These are phyloP conservation scores for Omphalea diandra DNA, from an alignment of 441 rosid genomes.

Conservation along the genomic window DNA sequence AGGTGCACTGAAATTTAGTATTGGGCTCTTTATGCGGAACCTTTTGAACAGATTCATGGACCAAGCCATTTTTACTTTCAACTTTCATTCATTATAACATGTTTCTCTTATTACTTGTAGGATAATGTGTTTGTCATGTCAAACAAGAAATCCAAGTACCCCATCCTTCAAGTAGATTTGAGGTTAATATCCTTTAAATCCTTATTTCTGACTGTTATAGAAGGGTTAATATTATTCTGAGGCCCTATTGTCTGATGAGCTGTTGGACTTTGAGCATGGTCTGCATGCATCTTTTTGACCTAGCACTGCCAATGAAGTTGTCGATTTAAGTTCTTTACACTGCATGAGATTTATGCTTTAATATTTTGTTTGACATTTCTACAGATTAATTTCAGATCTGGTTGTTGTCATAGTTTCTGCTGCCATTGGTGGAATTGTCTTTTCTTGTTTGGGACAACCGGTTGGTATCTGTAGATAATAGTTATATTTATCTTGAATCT, in stretches of 20 bases:
- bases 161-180: conserved; percentile 95
- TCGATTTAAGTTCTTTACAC: conserved; percentile 8
- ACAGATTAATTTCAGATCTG: conserved; percentile 95
- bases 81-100: conserved; percentile 27
- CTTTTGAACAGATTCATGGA: conserved; percentile 8
- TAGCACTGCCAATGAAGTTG: conserved; percentile 14
- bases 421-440: conserved; percentile 92
- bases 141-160: conserved; percentile 96
- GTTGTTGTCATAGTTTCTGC: conserved; percentile 98
- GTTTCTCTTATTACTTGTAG: conserved; percentile 38
- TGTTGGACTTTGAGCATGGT: background rate
- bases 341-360: conserved; percentile 15
- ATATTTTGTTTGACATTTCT: conserved; percentile 23
- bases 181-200: conserved; percentile 47
- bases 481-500: conserved; percentile 15
- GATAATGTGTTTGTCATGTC: conserved; percentile 97
- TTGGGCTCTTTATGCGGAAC: conserved; percentile 7
- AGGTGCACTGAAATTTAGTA: conserved; percentile 40
- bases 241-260: background rate
- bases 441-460: conserved; percentile 97
- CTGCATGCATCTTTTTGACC: conserved; percentile 15
- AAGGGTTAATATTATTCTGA: background rate
- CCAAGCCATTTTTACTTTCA: background rate
- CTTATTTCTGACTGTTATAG: conserved; percentile 12
- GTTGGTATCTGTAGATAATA: conserved; percentile 44